A percentile compares a stretch with the other conserved stretches of the same genome.
Evolutionary conservation across 208 protist genomes (phyloP).

Genomic region (Tritrichomonas foetus): DNA sequence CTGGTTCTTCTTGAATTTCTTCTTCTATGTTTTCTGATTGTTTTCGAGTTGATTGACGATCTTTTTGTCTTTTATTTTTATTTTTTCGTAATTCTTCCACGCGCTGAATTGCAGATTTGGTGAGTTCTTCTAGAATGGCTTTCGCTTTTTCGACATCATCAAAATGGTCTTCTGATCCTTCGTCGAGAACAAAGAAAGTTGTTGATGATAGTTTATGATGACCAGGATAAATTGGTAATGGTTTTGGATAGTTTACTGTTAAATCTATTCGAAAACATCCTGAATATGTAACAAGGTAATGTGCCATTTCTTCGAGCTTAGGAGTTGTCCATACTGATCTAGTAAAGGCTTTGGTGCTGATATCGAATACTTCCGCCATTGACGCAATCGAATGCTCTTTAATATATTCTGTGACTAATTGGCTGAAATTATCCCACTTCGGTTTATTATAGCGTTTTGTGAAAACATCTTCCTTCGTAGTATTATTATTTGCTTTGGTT

Average conservation of each 20-base stretch:
- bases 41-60: background rate
- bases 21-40: too few relatives aligned
- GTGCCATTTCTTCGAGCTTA: background rate
- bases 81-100: too few relatives aligned
- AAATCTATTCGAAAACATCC: conserved; percentile 11
- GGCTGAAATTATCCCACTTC: too few relatives aligned
- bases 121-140: background rate
- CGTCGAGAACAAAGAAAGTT: background rate
- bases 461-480: too few relatives aligned
- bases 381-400: background rate
- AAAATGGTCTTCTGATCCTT: background rate
- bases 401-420: background rate
- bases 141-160: background rate
- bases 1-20: too few relatives aligned
- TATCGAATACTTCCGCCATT: background rate
- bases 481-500: too few relatives aligned
- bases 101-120: background rate
- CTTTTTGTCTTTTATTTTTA: background rate
- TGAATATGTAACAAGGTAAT: background rate
- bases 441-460: too few relatives aligned
- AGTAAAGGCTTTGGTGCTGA: background rate
- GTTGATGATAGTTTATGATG: conserved; percentile 2
- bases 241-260: background rate
- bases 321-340: background rate
- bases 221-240: background rate